Percentiles rank a stretch among this genome's conserved stretches.
phyloP scores from a whole-genome alignment of 768 basidiomycete species.

The Cubamyces lactineus region DNA sequence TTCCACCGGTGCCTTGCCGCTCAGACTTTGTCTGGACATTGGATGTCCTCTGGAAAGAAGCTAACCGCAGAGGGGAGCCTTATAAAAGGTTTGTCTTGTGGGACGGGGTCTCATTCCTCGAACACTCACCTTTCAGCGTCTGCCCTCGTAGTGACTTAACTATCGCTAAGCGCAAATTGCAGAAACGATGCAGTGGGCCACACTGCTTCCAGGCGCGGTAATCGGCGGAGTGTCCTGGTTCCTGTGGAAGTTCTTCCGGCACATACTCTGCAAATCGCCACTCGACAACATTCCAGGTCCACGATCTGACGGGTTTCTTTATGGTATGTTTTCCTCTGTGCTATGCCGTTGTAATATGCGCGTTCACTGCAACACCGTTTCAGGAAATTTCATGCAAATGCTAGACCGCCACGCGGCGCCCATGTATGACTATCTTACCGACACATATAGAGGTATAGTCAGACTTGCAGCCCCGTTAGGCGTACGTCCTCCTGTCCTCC shows the following conservation, averaged over 20 bases:
- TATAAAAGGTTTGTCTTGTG: too few species aligned
- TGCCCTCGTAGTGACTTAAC: neutral
- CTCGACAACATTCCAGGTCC: conserved; percentile 29
- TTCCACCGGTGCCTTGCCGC: neutral
- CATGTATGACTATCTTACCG: conserved; percentile 17
- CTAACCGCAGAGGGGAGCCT: too few species aligned
- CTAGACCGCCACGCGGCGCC: conserved; percentile 15
- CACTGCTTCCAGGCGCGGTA: neutral
- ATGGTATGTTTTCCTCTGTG: conserved; percentile 8
- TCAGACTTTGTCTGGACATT: too few species aligned
- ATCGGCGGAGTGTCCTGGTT: conserved; percentile 4
- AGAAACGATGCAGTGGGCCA: neutral
- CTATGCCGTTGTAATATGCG: too few species aligned
- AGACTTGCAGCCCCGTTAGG: conserved; percentile 53
- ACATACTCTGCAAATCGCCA: conserved; percentile 16
- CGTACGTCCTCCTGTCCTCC: conserved; percentile 32
- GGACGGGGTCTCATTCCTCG: too few species aligned
- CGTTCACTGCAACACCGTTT: neutral
- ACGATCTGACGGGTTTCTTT: conserved; percentile 13
- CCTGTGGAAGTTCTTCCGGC: conserved; percentile 14
- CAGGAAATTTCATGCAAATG: conserved; percentile 24
- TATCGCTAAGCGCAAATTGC: neutral
- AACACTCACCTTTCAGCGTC: too few species aligned
- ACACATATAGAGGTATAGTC: conserved; percentile 45
- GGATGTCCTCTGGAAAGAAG: too few species aligned